Percentiles rank a stretch among this genome's conserved stretches.
Conservation (phyloP, 257 asterid genomes). For the Solanum pennellii region DNA sequence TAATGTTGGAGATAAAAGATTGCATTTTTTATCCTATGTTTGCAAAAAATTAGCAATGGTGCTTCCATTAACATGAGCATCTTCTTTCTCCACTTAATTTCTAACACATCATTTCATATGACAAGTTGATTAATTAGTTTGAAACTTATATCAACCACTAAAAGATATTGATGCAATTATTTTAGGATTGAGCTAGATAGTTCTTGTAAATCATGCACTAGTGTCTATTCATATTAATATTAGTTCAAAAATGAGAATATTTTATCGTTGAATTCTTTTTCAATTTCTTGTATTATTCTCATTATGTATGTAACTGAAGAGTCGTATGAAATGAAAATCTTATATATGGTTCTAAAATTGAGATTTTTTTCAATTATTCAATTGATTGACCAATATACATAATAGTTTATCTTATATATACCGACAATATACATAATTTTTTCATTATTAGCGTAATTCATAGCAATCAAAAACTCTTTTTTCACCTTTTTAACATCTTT, state of each 20-base stretch:
- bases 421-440: neutral
- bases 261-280: neutral
- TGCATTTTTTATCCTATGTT: neutral
- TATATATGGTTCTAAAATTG: neutral
- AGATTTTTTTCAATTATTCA: neutral
- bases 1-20: neutral
- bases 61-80: neutral
- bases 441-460: neutral
- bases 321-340: neutral
- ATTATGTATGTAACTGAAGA: neutral
- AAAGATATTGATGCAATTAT: neutral
- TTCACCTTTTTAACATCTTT: neutral
- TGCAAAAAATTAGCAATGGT: neutral
- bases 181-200: neutral
- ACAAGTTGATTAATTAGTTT: neutral
- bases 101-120: neutral
- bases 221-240: neutral
- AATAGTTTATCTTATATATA: neutral
- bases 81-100: neutral
- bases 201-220: neutral
- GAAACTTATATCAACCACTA: neutral
- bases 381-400: neutral
- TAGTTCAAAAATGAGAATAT: neutral
- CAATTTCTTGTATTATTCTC: neutral
- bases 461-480: neutral